phyloP scores from a whole-genome alignment of 257 asterid genomes.

The Buddleja alternifolia region DNA sequence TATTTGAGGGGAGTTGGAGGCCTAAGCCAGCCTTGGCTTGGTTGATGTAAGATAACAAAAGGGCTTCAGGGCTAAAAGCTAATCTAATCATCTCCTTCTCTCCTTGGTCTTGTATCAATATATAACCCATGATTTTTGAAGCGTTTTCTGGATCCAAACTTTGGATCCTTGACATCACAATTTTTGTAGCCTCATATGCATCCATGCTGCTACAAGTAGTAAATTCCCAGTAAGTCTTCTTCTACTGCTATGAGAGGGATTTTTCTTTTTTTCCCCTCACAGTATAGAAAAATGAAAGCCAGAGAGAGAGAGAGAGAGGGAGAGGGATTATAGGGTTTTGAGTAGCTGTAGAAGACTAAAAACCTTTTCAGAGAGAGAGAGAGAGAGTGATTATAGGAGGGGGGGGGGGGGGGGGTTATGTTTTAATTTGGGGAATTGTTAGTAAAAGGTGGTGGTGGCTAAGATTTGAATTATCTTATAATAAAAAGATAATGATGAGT shows the following conservation, averaged over 20 bases:
- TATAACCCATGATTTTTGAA: constrained; percentile 80
- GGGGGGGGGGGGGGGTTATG: neutral
- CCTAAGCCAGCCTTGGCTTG: constrained; percentile 55
- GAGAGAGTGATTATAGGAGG: neutral
- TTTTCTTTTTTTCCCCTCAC: constrained; percentile 18
- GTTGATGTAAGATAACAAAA: constrained; percentile 53
- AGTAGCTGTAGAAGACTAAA: constrained; percentile 36
- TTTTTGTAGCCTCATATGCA: constrained; percentile 67
- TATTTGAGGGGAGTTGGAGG: constrained; percentile 41
- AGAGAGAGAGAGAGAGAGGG: constrained; percentile 2
- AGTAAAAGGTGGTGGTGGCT: constrained; percentile 28
- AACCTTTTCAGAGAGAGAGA: constrained; percentile 31
- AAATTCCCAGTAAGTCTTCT: constrained; percentile 18
- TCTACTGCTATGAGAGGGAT: neutral
- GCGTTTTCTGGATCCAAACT: constrained; percentile 80
- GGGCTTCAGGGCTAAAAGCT: constrained; percentile 74
- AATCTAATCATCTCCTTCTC: constrained; percentile 85
- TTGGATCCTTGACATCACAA: constrained; percentile 82
- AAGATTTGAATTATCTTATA: constrained; percentile 36
- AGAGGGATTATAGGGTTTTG: constrained; percentile 36
- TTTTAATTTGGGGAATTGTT: constrained; percentile 38
- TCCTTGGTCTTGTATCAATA: constrained; percentile 77
- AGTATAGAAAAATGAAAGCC: constrained; percentile 1
- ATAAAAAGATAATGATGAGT: constrained; percentile 40
- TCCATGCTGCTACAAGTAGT: constrained; percentile 51